Percentiles rank a stretch among this genome's conserved stretches.
Evolutionary conservation across 2,329 filamentous ascomycete species (phyloP).

Genomic region (Aspergillus uvarum): DNA sequence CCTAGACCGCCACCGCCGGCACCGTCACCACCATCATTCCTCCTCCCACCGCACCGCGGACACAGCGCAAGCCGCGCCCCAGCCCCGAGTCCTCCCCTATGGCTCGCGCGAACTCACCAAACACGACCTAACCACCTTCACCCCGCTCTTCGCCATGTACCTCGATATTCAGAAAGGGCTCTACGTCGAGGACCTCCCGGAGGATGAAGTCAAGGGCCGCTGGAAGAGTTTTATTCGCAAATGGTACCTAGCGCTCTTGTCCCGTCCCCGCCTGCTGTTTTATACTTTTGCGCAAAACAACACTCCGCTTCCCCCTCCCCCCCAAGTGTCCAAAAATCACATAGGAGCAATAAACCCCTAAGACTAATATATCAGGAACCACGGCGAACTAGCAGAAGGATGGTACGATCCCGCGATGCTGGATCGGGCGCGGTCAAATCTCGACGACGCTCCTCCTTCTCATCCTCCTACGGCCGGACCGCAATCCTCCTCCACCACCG

Average conservation of each 20-base stretch:
- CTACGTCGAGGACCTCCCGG: slow-evolving; percentile 65
- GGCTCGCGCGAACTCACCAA: slow-evolving; percentile 66
- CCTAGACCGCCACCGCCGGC: slow-evolving; percentile 16
- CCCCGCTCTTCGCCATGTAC: slow-evolving; percentile 76
- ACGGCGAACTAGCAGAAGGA: slow-evolving; percentile 77
- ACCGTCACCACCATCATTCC: slow-evolving; percentile 20
- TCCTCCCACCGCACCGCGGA: slow-evolving; percentile 2
- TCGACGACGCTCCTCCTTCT: slow-evolving; percentile 9
- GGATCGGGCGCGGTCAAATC: slow-evolving; percentile 47
- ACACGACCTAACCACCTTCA: slow-evolving; percentile 64
- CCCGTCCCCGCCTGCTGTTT: neutral
- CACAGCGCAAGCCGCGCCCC: slow-evolving; percentile 12
- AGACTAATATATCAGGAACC: slow-evolving; percentile 64
- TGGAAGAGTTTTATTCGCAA: slow-evolving; percentile 93
- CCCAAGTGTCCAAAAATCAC: neutral
- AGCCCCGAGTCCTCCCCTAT: slow-evolving; percentile 58
- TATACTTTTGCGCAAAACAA: neutral
- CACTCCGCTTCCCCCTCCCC: too few species aligned
- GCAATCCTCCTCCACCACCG: neutral
- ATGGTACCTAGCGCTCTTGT: slow-evolving; percentile 58
- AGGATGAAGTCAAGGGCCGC: slow-evolving; percentile 73
- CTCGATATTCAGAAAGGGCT: slow-evolving; percentile 83
- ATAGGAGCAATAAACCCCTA: neutral
- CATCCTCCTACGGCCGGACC: neutral
- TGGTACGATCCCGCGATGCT: slow-evolving; percentile 88